Evolutionary conservation across 2,329 filamentous ascomycete species (phyloP).

Genomic region (Dendryphion nanum): DNA sequence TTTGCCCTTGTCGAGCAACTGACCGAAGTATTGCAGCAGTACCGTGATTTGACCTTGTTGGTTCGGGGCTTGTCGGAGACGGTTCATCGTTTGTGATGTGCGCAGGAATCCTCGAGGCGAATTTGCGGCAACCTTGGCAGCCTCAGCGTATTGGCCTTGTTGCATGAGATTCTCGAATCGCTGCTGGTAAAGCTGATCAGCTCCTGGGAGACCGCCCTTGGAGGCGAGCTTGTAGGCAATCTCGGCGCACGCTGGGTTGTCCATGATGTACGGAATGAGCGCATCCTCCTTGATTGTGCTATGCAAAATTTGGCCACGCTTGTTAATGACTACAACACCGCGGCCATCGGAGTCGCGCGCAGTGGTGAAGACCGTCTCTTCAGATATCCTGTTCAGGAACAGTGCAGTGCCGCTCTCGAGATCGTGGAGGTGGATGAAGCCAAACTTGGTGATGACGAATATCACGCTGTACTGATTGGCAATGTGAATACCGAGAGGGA

Average conservation of each 20-base stretch:
- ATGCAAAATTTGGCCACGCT: slow-evolving; percentile 93
- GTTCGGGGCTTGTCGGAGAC: slow-evolving; percentile 83
- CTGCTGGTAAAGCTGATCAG: slow-evolving; percentile 87
- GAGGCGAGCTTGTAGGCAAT: slow-evolving; percentile 96
- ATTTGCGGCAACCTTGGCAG: slow-evolving; percentile 94
- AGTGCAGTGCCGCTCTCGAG: slow-evolving; percentile 93
- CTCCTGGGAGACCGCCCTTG: slow-evolving; percentile 87
- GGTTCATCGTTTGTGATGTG: slow-evolving; percentile 91
- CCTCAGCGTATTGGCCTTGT: slow-evolving; percentile 77
- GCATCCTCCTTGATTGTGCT: slow-evolving; percentile 91
- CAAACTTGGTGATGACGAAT: slow-evolving; percentile 97
- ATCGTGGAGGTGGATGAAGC: slow-evolving; percentile 98
- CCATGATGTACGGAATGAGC: slow-evolving; percentile 90
- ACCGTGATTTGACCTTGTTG: slow-evolving; percentile 85
- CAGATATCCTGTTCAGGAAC: slow-evolving; percentile 99
- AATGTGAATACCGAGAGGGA: slow-evolving; percentile 96
- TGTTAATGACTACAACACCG: slow-evolving; percentile 92
- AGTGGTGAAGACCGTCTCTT: slow-evolving; percentile 97
- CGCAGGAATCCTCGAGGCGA: slow-evolving; percentile 94
- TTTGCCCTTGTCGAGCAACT: slow-evolving; percentile 91
- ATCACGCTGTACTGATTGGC: slow-evolving; percentile 96
- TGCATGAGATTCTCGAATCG: slow-evolving; percentile 88
- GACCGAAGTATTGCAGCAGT: slow-evolving; percentile 96
- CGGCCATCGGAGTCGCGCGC: slow-evolving; percentile 78
- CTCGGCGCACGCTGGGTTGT: slow-evolving; percentile 91